Evolutionary conservation across 176 grass and related monocot species (phyloP), one percentile per base, ranked within the genome.

Genomic region (Alopecurus myosuroides): DNA sequence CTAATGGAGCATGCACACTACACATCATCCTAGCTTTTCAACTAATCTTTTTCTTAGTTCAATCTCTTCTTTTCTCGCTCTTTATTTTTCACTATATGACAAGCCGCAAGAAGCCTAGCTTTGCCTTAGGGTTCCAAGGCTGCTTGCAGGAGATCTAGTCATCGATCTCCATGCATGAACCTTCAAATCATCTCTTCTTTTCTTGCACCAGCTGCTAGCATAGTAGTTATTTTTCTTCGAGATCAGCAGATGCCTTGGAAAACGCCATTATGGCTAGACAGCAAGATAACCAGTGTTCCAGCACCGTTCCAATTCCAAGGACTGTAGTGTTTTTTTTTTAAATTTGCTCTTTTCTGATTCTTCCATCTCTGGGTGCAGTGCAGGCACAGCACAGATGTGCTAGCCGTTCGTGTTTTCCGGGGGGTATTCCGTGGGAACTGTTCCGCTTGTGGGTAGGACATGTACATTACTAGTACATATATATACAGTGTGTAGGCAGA

Each of bases 41-140:
- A 13, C 44, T 88, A 35, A 80, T 10, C 41, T 35, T 25, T 77
- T 60, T 76, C 7, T 71, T 41, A 22, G 39, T 9, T 65, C 33
- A 60, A 49, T 39, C 58, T 20, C 9, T 9, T 81, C 63, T 17
- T 41, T 20, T 85, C 31, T 58, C 26, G 31, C 41, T 61, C 7
- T 35, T 40, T 35, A 22, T 52, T 25, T 34, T 42, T 9, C 70
- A 13, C 13, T 60, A 50, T n/a, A 64, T 86, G 84, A 84, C 83
- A 86, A 23, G 75, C 70, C 78, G 60, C 81, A 74, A 67, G 50
- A 84, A 76, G 31, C 81, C 85, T n/a, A n/a, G n/a, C n/a, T 74
- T 86, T 86, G 80, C 86, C 56, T 78, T 93, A 85, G 80, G 87
- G 80, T 92, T 92, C 87, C 87, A 84, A 89, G 84, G 83, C 80